Base-by-base conservation (phyloP, 441 rosid species). In the Adansonia madagascariensis region DNA sequence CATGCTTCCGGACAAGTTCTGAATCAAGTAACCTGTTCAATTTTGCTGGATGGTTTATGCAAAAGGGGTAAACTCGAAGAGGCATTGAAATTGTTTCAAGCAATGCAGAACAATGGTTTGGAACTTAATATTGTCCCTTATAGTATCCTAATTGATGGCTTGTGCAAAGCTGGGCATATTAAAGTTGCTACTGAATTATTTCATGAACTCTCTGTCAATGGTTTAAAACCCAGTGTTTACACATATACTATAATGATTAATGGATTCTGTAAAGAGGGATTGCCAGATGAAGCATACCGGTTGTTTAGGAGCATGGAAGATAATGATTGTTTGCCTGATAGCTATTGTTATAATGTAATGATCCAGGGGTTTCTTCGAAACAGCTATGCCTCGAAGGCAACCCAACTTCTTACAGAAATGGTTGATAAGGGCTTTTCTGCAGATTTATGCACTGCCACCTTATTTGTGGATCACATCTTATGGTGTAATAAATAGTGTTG, bases 21-120 rank as follows among this genome's bases (percentile, higher is more conserved):
- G 2, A 3, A n/a, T n/a, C 11, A 2, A 7, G 1, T 39, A 4
- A n/a, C 49, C 47, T 64, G 4, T 39, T 35, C 47, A 6, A 39
- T 39, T 64, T 64, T 64, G 24, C 24, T 64, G 12, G 69, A 64
- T 39, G 69, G 49, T 8, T 64, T 64, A 64, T 64, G 49, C 49
- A 64, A 39, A 39, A n/a, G 18, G 2, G 49, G 69, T 3, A n/a
- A 64, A 2, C 4, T 15, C 24, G 4, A 39, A 39, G 49, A 39
- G 5, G 49, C 49, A 3, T 64, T 64, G 46, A 39, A 64, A 15
- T n/a, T 64, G 3, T 8, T 64, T n/a, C 69, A n/a, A 64, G 22
- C 47, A 39, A 35, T 64, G 24, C 12, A 9, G 49, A 64, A 64
- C 12, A 6, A 5, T 64, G 20, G 68, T 46, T 39, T 64, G 69